Evolutionary conservation across 23 red algal genomes (phyloP).

Genomic region (Gracilaria gracilis): DNA sequence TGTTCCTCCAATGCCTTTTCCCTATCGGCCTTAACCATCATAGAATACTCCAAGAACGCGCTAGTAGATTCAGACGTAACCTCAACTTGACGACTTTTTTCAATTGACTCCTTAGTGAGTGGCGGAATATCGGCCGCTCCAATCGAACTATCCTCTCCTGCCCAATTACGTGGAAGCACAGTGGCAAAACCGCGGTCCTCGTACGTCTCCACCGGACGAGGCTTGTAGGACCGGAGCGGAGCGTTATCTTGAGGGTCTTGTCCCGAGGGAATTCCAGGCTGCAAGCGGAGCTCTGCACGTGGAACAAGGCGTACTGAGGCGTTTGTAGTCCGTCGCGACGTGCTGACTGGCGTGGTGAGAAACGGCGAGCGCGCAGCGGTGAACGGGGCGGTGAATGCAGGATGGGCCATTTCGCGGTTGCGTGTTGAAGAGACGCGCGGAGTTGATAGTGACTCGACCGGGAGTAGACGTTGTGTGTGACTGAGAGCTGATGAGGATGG

Average conservation of each 20-base stretch:
- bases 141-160: constrained; percentile 56
- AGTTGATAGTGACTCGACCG: background rate
- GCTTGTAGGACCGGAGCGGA: constrained; percentile 65
- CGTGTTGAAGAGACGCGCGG: background rate
- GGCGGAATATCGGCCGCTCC: constrained; percentile 53
- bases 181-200: constrained; percentile 74
- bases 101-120: constrained; percentile 21
- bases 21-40: constrained; percentile 63
- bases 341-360: background rate
- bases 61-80: constrained; percentile 42
- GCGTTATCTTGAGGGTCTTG: constrained; percentile 70
- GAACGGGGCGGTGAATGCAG: constrained; percentile 14
- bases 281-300: constrained; percentile 42
- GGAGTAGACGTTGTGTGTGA: background rate
- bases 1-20: constrained; percentile 41
- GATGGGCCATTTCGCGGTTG: background rate
- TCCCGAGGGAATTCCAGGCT: constrained; percentile 78
- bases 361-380: constrained; percentile 15
- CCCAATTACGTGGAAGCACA: constrained; percentile 73
- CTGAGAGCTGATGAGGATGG: background rate
- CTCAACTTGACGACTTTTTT: constrained; percentile 29
- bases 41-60: constrained; percentile 71
- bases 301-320: background rate
- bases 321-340: background rate
- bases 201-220: constrained; percentile 72